These are phyloP conservation scores for Secale cereale DNA, from an alignment of 176 grass and related monocot species.

Conservation along the genomic window DNA sequence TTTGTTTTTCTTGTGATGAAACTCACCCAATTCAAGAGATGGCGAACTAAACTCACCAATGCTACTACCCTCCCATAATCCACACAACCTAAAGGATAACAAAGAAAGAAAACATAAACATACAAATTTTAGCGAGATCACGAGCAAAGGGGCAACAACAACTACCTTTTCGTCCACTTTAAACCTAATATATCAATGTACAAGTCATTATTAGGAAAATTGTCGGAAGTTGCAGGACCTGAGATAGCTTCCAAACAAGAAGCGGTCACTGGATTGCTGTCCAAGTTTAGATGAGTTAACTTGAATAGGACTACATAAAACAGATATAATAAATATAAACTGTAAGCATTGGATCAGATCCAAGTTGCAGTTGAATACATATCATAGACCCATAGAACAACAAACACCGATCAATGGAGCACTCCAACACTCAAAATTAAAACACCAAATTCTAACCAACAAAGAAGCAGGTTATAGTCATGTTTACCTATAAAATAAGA, in stretches of 20 bases:
- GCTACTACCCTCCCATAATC: slow-evolving; percentile 80
- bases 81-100: slow-evolving; percentile 69
- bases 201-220: not conserved
- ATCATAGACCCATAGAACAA: not conserved
- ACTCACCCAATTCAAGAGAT: slow-evolving; percentile 9
- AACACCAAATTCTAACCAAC: not conserved
- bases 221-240: slow-evolving; percentile 32
- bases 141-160: not conserved
- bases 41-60: slow-evolving; percentile 53
- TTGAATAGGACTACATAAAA: slow-evolving; percentile 57
- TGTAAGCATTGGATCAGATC: not conserved
- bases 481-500: slow-evolving; percentile 69
- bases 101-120: not conserved
- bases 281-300: slow-evolving; percentile 70
- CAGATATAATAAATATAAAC: not conserved
- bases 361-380: not conserved
- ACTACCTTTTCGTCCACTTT: slow-evolving; percentile 73
- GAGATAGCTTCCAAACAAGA: slow-evolving; percentile 81
- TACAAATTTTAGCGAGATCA: not conserved
- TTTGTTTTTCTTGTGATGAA: not conserved
- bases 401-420: not conserved
- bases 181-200: not conserved
- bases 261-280: slow-evolving; percentile 65
- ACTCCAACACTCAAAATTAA: not conserved
- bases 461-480: not conserved